These are phyloP conservation scores for Colletotrichum godetiae DNA, from an alignment of 2,329 filamentous ascomycete species.

Conservation along the genomic window DNA sequence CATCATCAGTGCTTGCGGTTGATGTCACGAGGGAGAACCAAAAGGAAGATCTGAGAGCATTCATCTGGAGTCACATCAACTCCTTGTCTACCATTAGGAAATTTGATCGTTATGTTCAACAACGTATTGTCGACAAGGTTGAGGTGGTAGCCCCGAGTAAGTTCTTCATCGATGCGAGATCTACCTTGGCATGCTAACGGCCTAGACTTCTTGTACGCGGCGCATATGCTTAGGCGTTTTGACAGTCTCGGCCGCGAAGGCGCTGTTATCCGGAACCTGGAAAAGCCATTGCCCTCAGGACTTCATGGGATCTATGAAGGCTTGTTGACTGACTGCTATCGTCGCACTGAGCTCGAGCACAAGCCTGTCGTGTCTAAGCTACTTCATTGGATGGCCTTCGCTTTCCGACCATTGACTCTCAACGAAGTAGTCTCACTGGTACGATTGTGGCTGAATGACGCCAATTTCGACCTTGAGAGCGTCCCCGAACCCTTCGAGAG, in stretches of 20 bases:
- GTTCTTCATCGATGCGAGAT: conserved; percentile 17
- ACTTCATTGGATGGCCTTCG: conserved; percentile 43
- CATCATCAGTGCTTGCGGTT: conserved; percentile 26
- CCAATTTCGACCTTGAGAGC: conserved; percentile 41
- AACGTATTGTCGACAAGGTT: conserved; percentile 44
- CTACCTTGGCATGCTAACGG: not conserved
- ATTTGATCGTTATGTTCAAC: conserved; percentile 44
- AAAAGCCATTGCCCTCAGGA: conserved; percentile 38
- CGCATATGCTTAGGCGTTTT: conserved; percentile 47
- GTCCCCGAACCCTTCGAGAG: conserved; percentile 40
- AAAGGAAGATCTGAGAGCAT: conserved; percentile 40
- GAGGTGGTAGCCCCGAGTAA: conserved; percentile 45
- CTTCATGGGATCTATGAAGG: conserved; percentile 43
- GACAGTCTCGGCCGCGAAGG: conserved; percentile 46
- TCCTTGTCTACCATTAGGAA: conserved; percentile 38
- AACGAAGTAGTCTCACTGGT: conserved; percentile 40
- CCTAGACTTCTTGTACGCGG: conserved; percentile 48
- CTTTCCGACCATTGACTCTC: conserved; percentile 38
- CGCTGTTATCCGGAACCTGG: conserved; percentile 44
- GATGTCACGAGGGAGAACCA: conserved; percentile 43
- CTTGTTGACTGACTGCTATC: conserved; percentile 41
- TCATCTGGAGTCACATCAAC: conserved; percentile 43
- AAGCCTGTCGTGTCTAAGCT: conserved; percentile 38
- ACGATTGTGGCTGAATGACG: conserved; percentile 34
- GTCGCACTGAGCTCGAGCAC: conserved; percentile 35